These are phyloP conservation scores for Emiliania huxleyi DNA, from an alignment of 78 protist species.

Conservation along the genomic window DNA sequence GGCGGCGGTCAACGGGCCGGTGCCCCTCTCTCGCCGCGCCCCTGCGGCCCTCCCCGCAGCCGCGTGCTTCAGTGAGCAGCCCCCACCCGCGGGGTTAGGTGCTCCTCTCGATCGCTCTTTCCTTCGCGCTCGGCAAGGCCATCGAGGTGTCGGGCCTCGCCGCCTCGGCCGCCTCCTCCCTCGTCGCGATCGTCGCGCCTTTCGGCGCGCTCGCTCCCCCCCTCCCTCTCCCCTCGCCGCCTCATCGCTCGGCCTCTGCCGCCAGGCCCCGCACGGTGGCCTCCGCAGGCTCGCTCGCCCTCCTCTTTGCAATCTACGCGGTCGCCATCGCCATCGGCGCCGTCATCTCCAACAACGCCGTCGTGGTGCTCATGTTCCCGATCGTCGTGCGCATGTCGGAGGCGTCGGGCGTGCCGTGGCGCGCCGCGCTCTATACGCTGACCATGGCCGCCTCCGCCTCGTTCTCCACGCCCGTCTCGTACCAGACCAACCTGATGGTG, in stretches of 20 bases:
- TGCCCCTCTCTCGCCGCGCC: no score
- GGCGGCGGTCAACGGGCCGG: slow-evolving; percentile 2
- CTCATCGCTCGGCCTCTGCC: neutral
- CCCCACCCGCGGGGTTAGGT: no score
- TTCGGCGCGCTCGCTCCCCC: neutral
- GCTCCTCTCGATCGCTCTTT: slow-evolving; percentile 15
- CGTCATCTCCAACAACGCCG: slow-evolving; percentile 19
- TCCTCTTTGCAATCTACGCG: neutral
- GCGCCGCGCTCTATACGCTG: neutral
- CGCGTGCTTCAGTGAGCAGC: no score
- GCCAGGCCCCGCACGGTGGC: neutral
- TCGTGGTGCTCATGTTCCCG: neutral
- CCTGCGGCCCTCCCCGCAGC: no score
- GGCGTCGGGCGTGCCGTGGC: neutral
- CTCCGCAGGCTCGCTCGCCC: neutral
- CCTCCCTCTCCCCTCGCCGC: neutral
- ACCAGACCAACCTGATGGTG: slow-evolving; percentile 55
- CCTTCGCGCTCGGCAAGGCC: slow-evolving; percentile 4
- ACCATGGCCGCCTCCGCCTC: slow-evolving; percentile 4
- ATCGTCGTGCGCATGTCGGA: neutral
- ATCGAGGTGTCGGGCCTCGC: neutral
- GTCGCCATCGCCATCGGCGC: neutral
- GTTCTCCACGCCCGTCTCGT: neutral
- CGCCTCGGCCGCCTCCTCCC: neutral
- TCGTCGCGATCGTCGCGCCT: neutral